A percentile compares a stretch with the other conserved stretches of the same genome.
Evolutionary conservation across 352 stramenopile species (phyloP).

Genomic region (Aphanomyces cochlioides): DNA sequence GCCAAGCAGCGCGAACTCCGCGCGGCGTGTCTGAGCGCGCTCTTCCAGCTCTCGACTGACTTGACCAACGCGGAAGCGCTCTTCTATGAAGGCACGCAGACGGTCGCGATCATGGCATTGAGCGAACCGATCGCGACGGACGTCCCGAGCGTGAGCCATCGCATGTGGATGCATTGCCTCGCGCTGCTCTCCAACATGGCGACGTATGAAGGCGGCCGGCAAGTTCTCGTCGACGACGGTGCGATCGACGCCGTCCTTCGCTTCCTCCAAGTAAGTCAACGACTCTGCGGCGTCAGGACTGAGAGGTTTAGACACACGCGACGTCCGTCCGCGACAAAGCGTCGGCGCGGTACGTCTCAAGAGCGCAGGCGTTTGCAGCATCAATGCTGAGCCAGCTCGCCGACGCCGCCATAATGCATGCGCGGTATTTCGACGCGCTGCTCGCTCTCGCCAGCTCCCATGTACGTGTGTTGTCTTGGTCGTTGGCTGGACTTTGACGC

Average conservation of each 20-base stretch:
- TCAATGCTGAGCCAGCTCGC: slow-evolving; percentile 21
- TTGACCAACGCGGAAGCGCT: slow-evolving; percentile 58
- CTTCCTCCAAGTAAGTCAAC: slow-evolving; percentile 41
- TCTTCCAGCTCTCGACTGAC: slow-evolving; percentile 65
- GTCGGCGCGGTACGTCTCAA: slow-evolving; percentile 9
- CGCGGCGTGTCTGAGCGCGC: slow-evolving; percentile 59
- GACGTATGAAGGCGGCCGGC: slow-evolving; percentile 39
- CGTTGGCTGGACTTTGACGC: background rate
- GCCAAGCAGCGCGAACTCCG: slow-evolving; percentile 59
- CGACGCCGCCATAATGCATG: slow-evolving; percentile 22
- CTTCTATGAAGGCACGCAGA: slow-evolving; percentile 58
- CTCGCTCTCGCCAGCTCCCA: slow-evolving; percentile 16
- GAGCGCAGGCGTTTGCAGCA: slow-evolving; percentile 23
- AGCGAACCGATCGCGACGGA: slow-evolving; percentile 43
- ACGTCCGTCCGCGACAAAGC: slow-evolving; percentile 14
- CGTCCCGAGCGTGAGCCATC: slow-evolving; percentile 44
- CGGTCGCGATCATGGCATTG: slow-evolving; percentile 45
- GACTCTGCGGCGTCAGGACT: background rate
- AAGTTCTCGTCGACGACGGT: slow-evolving; percentile 51
- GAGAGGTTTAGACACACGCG: too few species aligned
- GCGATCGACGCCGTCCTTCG: slow-evolving; percentile 61
- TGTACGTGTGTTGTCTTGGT: background rate
- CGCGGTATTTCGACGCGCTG: slow-evolving; percentile 15
- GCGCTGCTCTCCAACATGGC: slow-evolving; percentile 58
- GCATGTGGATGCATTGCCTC: slow-evolving; percentile 51